Conservation (phyloP, 208 protist species). For the Endotrypanum monterogeii region DNA sequence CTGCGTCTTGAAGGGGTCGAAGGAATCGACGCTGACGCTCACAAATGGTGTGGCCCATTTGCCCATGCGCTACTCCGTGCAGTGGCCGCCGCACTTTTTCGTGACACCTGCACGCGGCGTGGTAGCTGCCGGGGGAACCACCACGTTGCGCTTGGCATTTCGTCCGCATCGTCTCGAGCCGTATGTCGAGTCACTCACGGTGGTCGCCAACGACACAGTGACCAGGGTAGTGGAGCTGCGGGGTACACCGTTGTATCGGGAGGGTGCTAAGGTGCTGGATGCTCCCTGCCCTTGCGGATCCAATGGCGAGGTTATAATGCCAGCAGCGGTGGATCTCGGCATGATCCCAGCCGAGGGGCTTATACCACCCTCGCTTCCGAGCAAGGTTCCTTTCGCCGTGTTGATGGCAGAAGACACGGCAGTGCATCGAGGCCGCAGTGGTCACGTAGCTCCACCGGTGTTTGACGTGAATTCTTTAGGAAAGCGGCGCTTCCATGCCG, state of each 20-base stretch:
- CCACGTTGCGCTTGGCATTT: constrained; percentile 75
- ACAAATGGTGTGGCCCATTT: constrained; percentile 81
- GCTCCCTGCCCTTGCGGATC: constrained; percentile 5
- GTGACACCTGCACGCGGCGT: constrained; percentile 48
- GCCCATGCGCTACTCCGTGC: constrained; percentile 74
- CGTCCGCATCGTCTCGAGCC: constrained; percentile 77
- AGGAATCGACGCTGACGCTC: constrained; percentile 45
- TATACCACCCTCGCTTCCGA: constrained; percentile 51
- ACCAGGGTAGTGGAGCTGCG: constrained; percentile 48
- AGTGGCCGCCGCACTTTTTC: constrained; percentile 79
- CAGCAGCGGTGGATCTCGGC: constrained; percentile 68
- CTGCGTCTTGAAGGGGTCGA: constrained; percentile 56
- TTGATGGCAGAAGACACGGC: constrained; percentile 29
- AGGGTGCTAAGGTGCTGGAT: background rate
- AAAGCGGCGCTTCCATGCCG: constrained; percentile 78
- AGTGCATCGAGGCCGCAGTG: constrained; percentile 20
- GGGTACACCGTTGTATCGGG: constrained; percentile 34
- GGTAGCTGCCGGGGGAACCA: constrained; percentile 42
- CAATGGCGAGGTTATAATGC: constrained; percentile 32
- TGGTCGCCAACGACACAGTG: constrained; percentile 79
- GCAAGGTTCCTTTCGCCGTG: constrained; percentile 24
- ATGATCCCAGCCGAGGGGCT: constrained; percentile 87
- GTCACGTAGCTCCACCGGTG: constrained; percentile 51
- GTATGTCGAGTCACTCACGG: constrained; percentile 59
- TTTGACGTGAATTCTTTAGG: constrained; percentile 86